A percentile compares a stretch with the other conserved stretches of the same genome.
Evolutionary conservation across 768 basidiomycete species (phyloP).

Genomic region (Ephemerocybe angulata): DNA sequence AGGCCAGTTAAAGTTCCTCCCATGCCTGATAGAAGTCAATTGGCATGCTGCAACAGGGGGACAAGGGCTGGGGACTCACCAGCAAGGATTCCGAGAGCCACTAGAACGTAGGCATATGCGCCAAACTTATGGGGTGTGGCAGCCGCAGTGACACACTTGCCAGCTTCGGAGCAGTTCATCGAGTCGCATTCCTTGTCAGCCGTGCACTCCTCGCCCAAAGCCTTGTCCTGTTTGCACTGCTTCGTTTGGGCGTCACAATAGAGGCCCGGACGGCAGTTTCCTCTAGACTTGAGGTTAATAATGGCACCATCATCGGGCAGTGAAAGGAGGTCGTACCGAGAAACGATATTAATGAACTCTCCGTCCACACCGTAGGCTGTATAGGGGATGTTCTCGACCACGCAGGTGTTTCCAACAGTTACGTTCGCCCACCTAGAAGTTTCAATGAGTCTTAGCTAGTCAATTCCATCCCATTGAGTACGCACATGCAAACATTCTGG

Average conservation of each 20-base stretch:
- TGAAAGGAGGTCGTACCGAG: slow-evolving; percentile 48
- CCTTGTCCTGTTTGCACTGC: slow-evolving; percentile 58
- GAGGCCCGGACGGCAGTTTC: slow-evolving; percentile 66
- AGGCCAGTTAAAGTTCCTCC: slow-evolving; percentile 63
- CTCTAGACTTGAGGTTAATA: slow-evolving; percentile 33
- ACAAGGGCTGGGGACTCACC: slow-evolving; percentile 41
- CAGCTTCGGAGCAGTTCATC: slow-evolving; percentile 64
- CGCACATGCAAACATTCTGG: slow-evolving; percentile 79
- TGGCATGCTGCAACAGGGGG: background rate
- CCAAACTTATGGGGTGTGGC: slow-evolving; percentile 60
- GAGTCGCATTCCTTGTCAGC: slow-evolving; percentile 61
- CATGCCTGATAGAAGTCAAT: slow-evolving; percentile 52
- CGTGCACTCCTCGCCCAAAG: slow-evolving; percentile 53
- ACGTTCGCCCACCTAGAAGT: slow-evolving; percentile 77
- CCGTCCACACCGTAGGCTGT: slow-evolving; percentile 57
- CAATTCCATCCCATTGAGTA: no score
- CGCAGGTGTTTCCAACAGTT: slow-evolving; percentile 59
- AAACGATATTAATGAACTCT: slow-evolving; percentile 76
- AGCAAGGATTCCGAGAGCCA: slow-evolving; percentile 67
- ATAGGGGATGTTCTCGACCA: slow-evolving; percentile 77
- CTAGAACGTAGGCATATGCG: slow-evolving; percentile 67
- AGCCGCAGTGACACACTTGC: slow-evolving; percentile 60
- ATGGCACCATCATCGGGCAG: background rate
- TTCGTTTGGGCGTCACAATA: slow-evolving; percentile 69
- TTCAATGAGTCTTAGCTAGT: no score